These are phyloP conservation scores for Pythium scleroteichum DNA, from an alignment of 352 stramenopile genomes.

Conservation along the genomic window DNA sequence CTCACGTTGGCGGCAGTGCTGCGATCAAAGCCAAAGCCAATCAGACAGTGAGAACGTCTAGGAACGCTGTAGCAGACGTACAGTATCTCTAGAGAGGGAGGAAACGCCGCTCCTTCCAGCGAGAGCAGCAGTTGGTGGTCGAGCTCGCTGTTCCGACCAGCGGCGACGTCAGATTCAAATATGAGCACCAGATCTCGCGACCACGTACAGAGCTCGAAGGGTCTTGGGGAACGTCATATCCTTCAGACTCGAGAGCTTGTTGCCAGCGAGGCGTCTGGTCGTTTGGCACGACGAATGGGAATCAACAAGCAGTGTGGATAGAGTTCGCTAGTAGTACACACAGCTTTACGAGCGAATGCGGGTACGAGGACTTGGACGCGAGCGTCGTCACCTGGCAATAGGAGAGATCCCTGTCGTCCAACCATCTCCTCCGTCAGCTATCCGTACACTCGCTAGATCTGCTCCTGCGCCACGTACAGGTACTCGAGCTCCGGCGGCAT, in stretches of 20 bases:
- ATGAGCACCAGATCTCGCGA: no score
- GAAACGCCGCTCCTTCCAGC: conserved; percentile 9
- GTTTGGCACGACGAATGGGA: neutral
- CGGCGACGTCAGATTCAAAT: no score
- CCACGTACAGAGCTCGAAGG: conserved; percentile 12
- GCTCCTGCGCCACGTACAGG: conserved; percentile 21
- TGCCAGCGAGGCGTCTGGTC: conserved; percentile 11
- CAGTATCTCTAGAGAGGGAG: conserved; percentile 16
- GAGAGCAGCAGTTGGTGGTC: conserved; percentile 13
- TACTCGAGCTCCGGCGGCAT: conserved; percentile 18
- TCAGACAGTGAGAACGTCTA: no score
- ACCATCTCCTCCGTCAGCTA: neutral
- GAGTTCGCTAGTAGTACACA: no score
- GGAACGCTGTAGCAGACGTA: neutral
- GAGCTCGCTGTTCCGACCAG: conserved; percentile 7
- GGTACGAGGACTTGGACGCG: conserved; percentile 2
- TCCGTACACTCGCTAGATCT: no score
- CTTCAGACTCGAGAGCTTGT: conserved; percentile 9
- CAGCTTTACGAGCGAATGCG: conserved; percentile 22
- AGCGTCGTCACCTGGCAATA: conserved; percentile 17
- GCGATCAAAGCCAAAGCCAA: neutral
- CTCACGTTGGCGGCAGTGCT: conserved; percentile 12
- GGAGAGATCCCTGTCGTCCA: neutral
- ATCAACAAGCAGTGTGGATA: no score
- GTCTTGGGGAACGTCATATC: conserved; percentile 2